These are phyloP conservation scores for Hypomyces perniciosus DNA, from an alignment of 2,329 filamentous ascomycete genomes.

Conservation along the genomic window DNA sequence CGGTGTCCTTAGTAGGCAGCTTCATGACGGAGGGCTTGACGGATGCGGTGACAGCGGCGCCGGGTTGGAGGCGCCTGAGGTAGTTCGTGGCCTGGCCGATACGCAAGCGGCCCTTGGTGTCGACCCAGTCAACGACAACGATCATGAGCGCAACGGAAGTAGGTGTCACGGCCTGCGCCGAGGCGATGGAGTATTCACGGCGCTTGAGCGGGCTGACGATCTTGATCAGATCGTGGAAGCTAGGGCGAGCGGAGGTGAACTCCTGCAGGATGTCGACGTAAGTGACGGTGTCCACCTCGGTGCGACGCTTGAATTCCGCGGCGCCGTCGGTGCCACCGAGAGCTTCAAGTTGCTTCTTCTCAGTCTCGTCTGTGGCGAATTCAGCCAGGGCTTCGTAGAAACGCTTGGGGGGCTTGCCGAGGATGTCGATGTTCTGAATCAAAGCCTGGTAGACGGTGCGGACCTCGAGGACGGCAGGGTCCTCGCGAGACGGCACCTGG, in stretches of 20 bases:
- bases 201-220: slow-evolving; percentile 92
- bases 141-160: slow-evolving; percentile 91
- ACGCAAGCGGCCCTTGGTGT: slow-evolving; percentile 78
- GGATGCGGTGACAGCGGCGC: slow-evolving; percentile 77
- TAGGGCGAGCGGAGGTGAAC: slow-evolving; percentile 81
- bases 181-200: slow-evolving; percentile 98
- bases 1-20: slow-evolving; percentile 78
- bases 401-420: slow-evolving; percentile 91
- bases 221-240: slow-evolving; percentile 80
- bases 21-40: slow-evolving; percentile 99
- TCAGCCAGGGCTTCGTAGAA: slow-evolving; percentile 93
- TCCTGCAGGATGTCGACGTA: slow-evolving; percentile 87
- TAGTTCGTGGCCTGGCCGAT: slow-evolving; percentile 92
- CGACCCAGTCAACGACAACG: slow-evolving; percentile 94
- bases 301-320: slow-evolving; percentile 84
- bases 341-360: slow-evolving; percentile 72
- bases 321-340: slow-evolving; percentile 75
- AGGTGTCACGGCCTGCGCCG: slow-evolving; percentile 89
- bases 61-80: slow-evolving; percentile 68
- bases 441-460: slow-evolving; percentile 91
- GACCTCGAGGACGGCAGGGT: slow-evolving; percentile 67
- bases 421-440: slow-evolving; percentile 90
- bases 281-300: slow-evolving; percentile 85
- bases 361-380: slow-evolving; percentile 73
- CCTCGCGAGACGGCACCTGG: slow-evolving; percentile 84